These are phyloP conservation scores for Colletotrichum endophyticum DNA, from an alignment of 2,329 filamentous ascomycete genomes.

Conservation along the genomic window DNA sequence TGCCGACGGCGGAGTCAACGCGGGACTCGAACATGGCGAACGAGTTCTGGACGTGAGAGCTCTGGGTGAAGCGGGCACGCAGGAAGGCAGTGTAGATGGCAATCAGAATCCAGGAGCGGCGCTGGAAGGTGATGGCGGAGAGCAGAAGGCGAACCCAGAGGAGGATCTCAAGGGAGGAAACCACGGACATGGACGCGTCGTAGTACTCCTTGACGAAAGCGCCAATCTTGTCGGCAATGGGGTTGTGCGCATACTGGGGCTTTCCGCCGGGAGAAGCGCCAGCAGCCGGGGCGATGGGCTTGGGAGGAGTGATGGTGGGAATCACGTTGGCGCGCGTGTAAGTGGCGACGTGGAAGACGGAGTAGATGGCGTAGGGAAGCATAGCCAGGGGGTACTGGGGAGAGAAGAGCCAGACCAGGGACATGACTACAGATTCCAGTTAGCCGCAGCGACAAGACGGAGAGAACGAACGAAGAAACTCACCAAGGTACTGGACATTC, in stretches of 20 bases:
- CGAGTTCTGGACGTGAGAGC: slow-evolving; percentile 86
- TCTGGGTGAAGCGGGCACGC: slow-evolving; percentile 88
- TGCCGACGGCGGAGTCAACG: slow-evolving; percentile 81
- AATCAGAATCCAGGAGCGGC: slow-evolving; percentile 88
- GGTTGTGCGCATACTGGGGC: slow-evolving; percentile 58
- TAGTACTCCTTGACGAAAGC: slow-evolving; percentile 98
- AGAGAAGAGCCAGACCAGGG: slow-evolving; percentile 91
- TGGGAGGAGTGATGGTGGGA: slow-evolving; percentile 78
- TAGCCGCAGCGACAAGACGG: background rate
- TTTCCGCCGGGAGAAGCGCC: slow-evolving; percentile 62
- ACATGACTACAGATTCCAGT: slow-evolving; percentile 70
- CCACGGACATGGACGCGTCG: slow-evolving; percentile 92
- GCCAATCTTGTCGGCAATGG: slow-evolving; percentile 82
- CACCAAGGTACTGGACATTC: slow-evolving; percentile 97
- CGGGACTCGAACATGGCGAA: slow-evolving; percentile 75
- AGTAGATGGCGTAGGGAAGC: slow-evolving; percentile 95
- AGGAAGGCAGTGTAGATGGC: slow-evolving; percentile 89
- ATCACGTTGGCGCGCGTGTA: slow-evolving; percentile 95
- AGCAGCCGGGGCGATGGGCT: slow-evolving; percentile 56
- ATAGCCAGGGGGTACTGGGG: slow-evolving; percentile 90
- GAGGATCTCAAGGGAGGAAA: slow-evolving; percentile 84
- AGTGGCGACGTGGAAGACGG: slow-evolving; percentile 96
- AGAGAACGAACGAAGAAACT: slow-evolving; percentile 39
- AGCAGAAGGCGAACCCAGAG: slow-evolving; percentile 85
- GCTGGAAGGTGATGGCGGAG: slow-evolving; percentile 85